Conservation (phyloP, 345 rosid genomes). For the Lepidium sativum region DNA sequence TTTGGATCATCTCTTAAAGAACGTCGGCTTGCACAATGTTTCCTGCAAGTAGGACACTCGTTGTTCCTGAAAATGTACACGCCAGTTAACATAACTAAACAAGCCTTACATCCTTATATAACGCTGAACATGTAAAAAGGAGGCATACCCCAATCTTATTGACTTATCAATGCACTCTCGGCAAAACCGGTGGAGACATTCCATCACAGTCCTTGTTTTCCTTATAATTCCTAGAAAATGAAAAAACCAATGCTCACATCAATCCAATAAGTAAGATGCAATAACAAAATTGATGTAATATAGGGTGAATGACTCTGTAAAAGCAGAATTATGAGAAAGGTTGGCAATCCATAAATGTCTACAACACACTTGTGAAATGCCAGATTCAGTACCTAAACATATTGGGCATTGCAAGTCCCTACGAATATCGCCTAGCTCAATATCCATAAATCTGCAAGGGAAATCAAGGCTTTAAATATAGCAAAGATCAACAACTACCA, state of each 20-base stretch:
- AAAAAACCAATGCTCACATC: not conserved
- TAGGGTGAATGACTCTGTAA: not conserved
- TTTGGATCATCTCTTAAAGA: constrained; percentile 92
- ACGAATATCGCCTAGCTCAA: constrained; percentile 66
- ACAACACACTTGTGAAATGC: not conserved
- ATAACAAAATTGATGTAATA: not conserved
- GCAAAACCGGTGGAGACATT: constrained; percentile 91
- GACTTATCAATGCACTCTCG: constrained; percentile 95
- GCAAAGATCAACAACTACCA: not conserved
- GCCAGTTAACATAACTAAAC: not conserved
- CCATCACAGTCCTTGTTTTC: constrained; percentile 96
- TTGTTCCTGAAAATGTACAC: constrained; percentile 59
- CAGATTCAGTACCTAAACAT: constrained; percentile 57
- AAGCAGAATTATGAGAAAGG: not conserved
- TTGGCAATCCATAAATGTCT: not conserved
- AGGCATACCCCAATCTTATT: constrained; percentile 86
- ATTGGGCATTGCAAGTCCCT: constrained; percentile 86
- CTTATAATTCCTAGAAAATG: constrained; percentile 63
- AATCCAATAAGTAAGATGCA: not conserved
- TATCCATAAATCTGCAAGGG: constrained; percentile 54
- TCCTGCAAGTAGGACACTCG: constrained; percentile 98
- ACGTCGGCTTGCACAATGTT: constrained; percentile 95
- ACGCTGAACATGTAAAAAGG: constrained; percentile 10
- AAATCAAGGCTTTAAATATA: constrained; percentile 3
- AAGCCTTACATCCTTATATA: constrained; percentile 2